Evolutionary conservation across 1,139 yeast genomes (phyloP).

Genomic region (Kluyveromyces marxianus): DNA sequence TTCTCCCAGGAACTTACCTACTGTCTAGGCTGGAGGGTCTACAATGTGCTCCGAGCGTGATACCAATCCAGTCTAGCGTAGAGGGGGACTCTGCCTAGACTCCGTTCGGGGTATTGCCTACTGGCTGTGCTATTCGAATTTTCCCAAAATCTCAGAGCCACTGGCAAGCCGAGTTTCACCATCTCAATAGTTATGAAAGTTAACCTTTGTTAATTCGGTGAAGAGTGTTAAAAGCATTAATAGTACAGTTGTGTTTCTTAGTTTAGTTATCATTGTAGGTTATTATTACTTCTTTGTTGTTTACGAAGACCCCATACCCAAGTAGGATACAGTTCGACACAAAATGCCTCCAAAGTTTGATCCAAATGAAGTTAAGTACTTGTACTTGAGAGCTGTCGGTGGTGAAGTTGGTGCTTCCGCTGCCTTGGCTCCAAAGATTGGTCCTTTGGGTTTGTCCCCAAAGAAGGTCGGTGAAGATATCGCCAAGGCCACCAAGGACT

Average conservation of each 20-base stretch:
- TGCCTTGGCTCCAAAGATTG: constrained; percentile 99
- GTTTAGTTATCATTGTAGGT: background rate
- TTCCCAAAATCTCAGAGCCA: no score
- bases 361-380: constrained; percentile 96
- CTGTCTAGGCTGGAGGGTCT: no score
- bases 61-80: no score
- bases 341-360: constrained; percentile 95
- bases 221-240: background rate
- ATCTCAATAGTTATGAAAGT: no score
- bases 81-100: no score
- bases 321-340: constrained; percentile 21
- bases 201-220: no score
- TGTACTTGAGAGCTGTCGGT: constrained; percentile 99
- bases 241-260: background rate
- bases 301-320: constrained; percentile 8
- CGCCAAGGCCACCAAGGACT: constrained; percentile 98
- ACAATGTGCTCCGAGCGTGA: no score
- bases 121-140: no score
- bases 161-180: no score
- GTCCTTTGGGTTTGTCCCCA: constrained; percentile 99
- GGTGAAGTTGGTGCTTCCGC: constrained; percentile 99
- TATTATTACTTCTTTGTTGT: background rate
- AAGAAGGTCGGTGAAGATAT: constrained; percentile 99
- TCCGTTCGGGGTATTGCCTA: no score
- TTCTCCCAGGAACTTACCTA: no score